Evolutionary conservation across 2,329 filamentous ascomycete genomes (phyloP).

Genomic region (Sporothrix globosa): DNA sequence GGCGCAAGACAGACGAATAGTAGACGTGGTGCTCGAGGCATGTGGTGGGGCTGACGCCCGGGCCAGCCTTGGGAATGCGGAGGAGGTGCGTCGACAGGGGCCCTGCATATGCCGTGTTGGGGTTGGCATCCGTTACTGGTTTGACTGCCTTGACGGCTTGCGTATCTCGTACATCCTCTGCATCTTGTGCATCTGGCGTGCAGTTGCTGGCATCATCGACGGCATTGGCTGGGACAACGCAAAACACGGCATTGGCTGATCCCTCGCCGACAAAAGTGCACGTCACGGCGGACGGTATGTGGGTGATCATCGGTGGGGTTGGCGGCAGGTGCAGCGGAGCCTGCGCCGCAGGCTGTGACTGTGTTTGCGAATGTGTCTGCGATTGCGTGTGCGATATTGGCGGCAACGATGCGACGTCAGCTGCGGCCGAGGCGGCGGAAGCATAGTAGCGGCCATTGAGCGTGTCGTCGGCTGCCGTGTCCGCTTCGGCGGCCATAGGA

Average conservation of each 20-base stretch:
- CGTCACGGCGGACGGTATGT: constrained; percentile 36
- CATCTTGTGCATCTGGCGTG: neutral
- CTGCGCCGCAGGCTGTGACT: neutral
- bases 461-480: constrained; percentile 28
- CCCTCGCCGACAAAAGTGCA: constrained; percentile 63
- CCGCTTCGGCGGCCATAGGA: constrained; percentile 33
- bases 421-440: constrained; percentile 1
- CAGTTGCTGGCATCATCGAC: neutral
- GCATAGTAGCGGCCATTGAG: constrained; percentile 26
- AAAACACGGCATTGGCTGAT: constrained; percentile 75
- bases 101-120: constrained; percentile 19
- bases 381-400: neutral
- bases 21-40: constrained; percentile 49
- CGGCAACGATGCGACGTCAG: constrained; percentile 10
- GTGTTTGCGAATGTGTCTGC: too few species aligned
- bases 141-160: neutral
- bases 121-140: constrained; percentile 1
- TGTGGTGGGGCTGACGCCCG: constrained; percentile 49
- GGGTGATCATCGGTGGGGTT: constrained; percentile 31
- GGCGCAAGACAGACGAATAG: constrained; percentile 57
- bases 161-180: neutral
- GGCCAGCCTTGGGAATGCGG: constrained; percentile 50
- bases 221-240: constrained; percentile 17
- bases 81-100: constrained; percentile 34
- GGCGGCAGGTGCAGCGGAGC: neutral